phyloP scores from a whole-genome alignment of 2,329 filamentous ascomycete species.

The Sphaceloma murrayae region DNA sequence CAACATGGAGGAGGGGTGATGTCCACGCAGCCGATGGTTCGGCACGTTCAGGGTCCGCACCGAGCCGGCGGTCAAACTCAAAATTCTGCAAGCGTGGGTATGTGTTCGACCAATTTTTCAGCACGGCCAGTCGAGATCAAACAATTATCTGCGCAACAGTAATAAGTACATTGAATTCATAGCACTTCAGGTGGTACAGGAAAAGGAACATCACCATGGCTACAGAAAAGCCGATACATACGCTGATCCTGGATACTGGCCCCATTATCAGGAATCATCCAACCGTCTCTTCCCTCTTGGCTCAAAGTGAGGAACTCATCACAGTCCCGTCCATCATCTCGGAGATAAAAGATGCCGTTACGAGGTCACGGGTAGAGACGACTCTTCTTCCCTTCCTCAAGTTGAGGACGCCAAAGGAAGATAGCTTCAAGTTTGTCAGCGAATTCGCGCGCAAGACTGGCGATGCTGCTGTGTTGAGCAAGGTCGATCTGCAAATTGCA shows the following conservation, averaged over 20 bases:
- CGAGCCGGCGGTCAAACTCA: constrained; percentile 8
- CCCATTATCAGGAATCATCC: constrained; percentile 92
- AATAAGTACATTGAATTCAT: background rate
- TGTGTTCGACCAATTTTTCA: no score
- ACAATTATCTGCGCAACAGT: background rate
- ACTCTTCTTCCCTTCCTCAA: constrained; percentile 77
- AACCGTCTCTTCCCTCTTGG: constrained; percentile 68
- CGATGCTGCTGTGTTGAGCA: constrained; percentile 78
- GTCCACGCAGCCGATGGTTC: no score
- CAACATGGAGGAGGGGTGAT: no score
- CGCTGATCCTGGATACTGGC: constrained; percentile 80
- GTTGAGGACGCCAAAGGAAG: constrained; percentile 61
- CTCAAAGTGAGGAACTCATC: constrained; percentile 64
- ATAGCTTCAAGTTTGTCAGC: constrained; percentile 68
- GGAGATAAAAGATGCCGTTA: constrained; percentile 79
- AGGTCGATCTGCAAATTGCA: constrained; percentile 78
- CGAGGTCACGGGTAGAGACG: constrained; percentile 70
- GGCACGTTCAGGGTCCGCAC: no score
- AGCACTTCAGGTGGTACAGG: background rate
- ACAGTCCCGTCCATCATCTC: constrained; percentile 78
- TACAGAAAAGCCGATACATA: constrained; percentile 60
- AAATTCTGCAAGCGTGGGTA: constrained; percentile 8
- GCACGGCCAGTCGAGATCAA: no score
- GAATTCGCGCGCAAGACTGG: constrained; percentile 85
- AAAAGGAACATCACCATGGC: constrained; percentile 22